Conservation (phyloP, 495 filamentous ascomycete genomes). For the Daldinia loculata region DNA sequence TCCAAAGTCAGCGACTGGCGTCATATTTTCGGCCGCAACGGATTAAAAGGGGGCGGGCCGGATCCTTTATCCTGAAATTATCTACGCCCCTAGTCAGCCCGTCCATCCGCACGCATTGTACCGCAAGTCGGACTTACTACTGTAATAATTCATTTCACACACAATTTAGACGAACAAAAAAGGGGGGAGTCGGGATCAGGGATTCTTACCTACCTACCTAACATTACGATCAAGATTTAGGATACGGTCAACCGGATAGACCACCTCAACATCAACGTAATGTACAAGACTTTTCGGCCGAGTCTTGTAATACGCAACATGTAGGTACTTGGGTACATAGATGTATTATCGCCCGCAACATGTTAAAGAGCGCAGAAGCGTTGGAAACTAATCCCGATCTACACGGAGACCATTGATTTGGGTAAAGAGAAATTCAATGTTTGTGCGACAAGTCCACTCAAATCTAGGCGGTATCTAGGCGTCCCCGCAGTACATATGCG, state of each 20-base stretch:
- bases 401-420: neutral
- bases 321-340: neutral
- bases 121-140: slow-evolving; percentile 17
- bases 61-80: slow-evolving; percentile 23
- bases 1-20: slow-evolving; percentile 2
- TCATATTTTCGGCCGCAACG: slow-evolving; percentile 16
- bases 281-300: neutral
- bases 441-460: neutral
- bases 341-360: neutral
- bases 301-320: neutral
- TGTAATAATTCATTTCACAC: neutral
- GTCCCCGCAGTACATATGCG: neutral
- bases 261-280: neutral
- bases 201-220: neutral
- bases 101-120: slow-evolving; percentile 3
- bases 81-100: slow-evolving; percentile 10
- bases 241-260: neutral
- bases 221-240: neutral
- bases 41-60: slow-evolving; percentile 26
- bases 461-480: neutral
- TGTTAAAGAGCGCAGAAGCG: neutral
- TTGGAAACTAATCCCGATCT: neutral
- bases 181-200: neutral
- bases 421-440: neutral
- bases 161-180: neutral